Evolutionary conservation across 2,329 filamentous ascomycete genomes (phyloP), one percentile per base, ranked within the genome.

Genomic region (Sporothrix protearum): DNA sequence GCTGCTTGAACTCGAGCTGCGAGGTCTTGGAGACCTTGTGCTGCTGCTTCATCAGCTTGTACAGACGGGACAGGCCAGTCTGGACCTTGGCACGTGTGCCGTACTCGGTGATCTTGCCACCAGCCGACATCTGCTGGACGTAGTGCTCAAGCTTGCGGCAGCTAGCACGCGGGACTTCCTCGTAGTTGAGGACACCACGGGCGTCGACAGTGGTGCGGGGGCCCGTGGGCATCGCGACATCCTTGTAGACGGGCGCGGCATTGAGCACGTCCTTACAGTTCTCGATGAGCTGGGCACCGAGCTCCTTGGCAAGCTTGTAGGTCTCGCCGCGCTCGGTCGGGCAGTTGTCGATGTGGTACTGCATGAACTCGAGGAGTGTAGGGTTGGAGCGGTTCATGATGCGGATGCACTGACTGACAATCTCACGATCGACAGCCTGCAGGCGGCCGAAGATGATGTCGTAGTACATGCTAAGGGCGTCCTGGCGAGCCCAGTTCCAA

Each of bases 321-420:
- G 96, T 99, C 84, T 99, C 96, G 72, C 96, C 96, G 68, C 95
- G 91, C 79, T 99, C 94, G 0, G 94, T 94, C 0, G 96, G 96
- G 84, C 95, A 98, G 84, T 98, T 96, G 78, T 99, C 96, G 78
- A 99, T 99, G 83, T 99, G 96, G 78, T 99, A 98, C 80, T 99
- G 96, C 96, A 99, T 99, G 82, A 97, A 99, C 77, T 99, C 95
- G 72, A 99, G 88, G 1, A 99, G 89, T 47, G 93, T 91, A 2
- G 96, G 96, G 80, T 98, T 99, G 45, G 96, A 97, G 74, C 96
- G 92, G 85, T 97, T 99, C 96, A 99, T 99, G 83, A 99, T 96
- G 76, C 93, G 92, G 78, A 99, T 98, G 83, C 96, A 99, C 80
- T 94, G 94, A 82, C 94, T 97, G 79, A 99, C 96, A 77, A 98